phyloP scores from a whole-genome alignment of 495 filamentous ascomycete genomes.

The Podospora anserina region DNA sequence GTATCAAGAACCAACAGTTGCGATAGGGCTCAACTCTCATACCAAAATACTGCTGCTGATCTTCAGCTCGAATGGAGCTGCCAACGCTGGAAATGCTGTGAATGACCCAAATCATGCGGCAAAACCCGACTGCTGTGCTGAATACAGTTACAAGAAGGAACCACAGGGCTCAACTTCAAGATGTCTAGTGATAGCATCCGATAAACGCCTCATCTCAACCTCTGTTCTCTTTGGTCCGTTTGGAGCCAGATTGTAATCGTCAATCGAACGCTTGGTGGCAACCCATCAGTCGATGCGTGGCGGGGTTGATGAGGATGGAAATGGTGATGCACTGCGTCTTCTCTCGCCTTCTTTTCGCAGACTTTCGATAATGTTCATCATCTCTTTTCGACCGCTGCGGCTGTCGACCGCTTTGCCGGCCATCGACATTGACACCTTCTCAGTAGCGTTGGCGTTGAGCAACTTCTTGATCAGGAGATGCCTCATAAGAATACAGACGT shows the following conservation, averaged over 20 bases:
- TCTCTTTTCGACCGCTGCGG: slow-evolving; percentile 71
- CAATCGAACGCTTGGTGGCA: background rate
- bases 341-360: slow-evolving; percentile 79
- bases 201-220: background rate
- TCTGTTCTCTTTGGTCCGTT: too few species aligned
- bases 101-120: too few species aligned
- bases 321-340: slow-evolving; percentile 46
- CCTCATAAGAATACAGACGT: slow-evolving; percentile 90
- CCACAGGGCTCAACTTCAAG: background rate
- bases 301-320: slow-evolving; percentile 31
- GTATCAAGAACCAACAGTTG: background rate
- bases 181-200: background rate
- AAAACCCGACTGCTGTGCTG: too few species aligned
- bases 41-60: background rate
- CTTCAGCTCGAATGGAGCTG: too few species aligned
- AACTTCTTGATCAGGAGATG: slow-evolving; percentile 80
- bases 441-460: slow-evolving; percentile 66
- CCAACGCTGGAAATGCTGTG: background rate
- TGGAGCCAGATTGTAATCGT: too few species aligned
- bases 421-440: slow-evolving; percentile 94
- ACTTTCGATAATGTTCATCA: slow-evolving; percentile 78
- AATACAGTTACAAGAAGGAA: too few species aligned
- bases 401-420: slow-evolving; percentile 76
- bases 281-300: slow-evolving; percentile 36
- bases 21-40: background rate